A percentile compares a stretch with the other conserved stretches of the same genome.
phyloP scores from a whole-genome alignment of 1,139 yeast species.

The Candida dubliniensis region DNA sequence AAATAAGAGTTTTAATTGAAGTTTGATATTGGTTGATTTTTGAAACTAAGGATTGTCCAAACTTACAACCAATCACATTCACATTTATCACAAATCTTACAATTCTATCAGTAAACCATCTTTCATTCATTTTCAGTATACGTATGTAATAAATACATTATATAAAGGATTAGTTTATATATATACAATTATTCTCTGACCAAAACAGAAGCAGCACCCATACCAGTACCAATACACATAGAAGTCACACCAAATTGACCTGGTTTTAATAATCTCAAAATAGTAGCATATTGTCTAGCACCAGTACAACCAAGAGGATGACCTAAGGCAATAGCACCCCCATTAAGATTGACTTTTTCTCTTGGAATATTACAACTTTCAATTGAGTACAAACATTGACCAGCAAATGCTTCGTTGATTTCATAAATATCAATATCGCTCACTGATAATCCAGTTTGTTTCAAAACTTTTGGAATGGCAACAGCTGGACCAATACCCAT shows the following conservation, averaged over 20 bases:
- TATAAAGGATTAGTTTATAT: too few relatives aligned
- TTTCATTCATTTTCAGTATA: too few relatives aligned
- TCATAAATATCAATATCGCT: conserved; percentile 76
- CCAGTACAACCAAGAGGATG: conserved; percentile 97
- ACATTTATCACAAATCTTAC: too few relatives aligned
- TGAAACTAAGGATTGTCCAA: too few relatives aligned
- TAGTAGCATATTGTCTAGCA: conserved; percentile 89
- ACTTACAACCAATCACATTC: too few relatives aligned
- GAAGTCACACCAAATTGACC: conserved; percentile 89
- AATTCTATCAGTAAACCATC: too few relatives aligned
- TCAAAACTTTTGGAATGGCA: conserved; percentile 82
- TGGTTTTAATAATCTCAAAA: conserved; percentile 72
- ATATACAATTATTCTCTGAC: conserved; percentile 55
- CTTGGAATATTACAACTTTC: conserved; percentile 63
- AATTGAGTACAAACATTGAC: conserved; percentile 82
- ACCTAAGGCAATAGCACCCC: conserved; percentile 96
- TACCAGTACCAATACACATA: conserved; percentile 98
- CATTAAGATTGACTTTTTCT: conserved; percentile 81
- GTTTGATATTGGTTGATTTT: too few relatives aligned
- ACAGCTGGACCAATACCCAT: conserved; percentile 98
- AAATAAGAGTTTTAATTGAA: too few relatives aligned
- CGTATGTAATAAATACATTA: too few relatives aligned
- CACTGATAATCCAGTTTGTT: conserved; percentile 59
- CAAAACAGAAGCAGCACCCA: conserved; percentile 94
- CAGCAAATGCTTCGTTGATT: conserved; percentile 95